Evolutionary conservation across 129 eudicot species (phyloP), one percentile per base, ranked within the genome.

Genomic region (Helichrysum umbraculigerum): DNA sequence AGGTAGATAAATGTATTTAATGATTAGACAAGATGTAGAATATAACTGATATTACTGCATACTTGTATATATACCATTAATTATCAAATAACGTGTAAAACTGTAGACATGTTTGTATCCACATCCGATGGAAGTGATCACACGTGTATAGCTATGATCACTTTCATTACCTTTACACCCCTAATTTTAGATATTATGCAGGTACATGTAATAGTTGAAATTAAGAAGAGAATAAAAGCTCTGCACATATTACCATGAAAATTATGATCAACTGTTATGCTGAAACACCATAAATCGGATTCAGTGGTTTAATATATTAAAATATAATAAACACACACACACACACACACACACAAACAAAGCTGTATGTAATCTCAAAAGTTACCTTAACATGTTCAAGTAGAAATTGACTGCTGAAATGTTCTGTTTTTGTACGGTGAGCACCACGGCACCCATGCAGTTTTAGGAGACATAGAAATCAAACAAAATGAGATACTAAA

Each of bases 381-480:
- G 39, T 68, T 80, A 94, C 98, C 91, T 81, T 59, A 94, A 83
- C 81, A 84, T 89, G 54, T 56, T 77, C 14, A 78, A 83, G 77
- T 95, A 95, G 63, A 95, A 91, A 54, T 81, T 81, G 90, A 95
- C 76, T 37, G 99, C 99, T 52, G 76, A 77, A 63, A 67, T 39
- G 86, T 95, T 95, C 47, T 54, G 81, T 76, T 84, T 95, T 71
- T 91, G 99, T 81, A 91, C 99, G 57, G 99, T 95, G 57, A 95
- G 93, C 87, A 95, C 76, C 77, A 95, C 93, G 76, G 97, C 97
- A 81, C 87, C 84, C 99, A 91, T 91, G 66, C 77, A 59, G 73
- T 83, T 89, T 97, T 95, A 81, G 19, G 65, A 66, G 74, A 74
- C 30, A 60, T 70, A 5, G 30, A 70, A 59, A 63, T 60, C 15